Base-by-base conservation (phyloP, 805 yeast genomes). In the Wickerhamomyces canadensis region DNA sequence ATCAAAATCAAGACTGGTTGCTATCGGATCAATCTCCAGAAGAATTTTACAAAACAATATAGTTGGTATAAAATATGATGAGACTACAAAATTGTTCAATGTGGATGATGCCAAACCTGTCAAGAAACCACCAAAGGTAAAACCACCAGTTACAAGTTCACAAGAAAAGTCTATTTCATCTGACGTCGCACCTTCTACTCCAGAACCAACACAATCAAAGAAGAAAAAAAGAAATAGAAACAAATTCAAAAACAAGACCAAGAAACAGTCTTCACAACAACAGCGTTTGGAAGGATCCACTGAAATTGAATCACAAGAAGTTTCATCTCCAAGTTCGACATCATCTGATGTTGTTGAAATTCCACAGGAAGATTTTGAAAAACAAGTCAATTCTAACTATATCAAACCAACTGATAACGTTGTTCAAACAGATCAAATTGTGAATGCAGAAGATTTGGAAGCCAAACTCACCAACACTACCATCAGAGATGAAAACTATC, bases 1-100 rank as follows among this genome's bases (percentile, higher is more conserved):
- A 33, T 53, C 56, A 25, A 31, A 45, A 6, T 39, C 60, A 18
- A 57, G 72, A 44, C 32, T 65, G 8, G 22, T 58, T 11, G 56
- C 70, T 1, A 51, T 66, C n/a, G 62, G 58, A 8, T 44, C 48
- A 27, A 35, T 62, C 39, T 57, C 64, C 11, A 62, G 51, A 37
- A 41, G 46, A 19, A 14, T 58, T 2, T 41, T 67, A 6, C 18
- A 51, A 9, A 18, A 45, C 1, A 62, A 64, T 33, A 43, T 44
- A 8, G 48, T 51, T 15, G 62, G 61, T 11, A 51, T 65, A 16
- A 37, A 28, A 9, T 63, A 52, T 35, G 55, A 59, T 41, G 34
- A 38, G 5, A 30, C 24, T 0, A 27, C 18, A 1, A 45, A 34
- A 13, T 8, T 18, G 16, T 54, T 55, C 40, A 41, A 42, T n/a